Conservation (phyloP, 495 filamentous ascomycete species). For the Jackrogersella minutella region DNA sequence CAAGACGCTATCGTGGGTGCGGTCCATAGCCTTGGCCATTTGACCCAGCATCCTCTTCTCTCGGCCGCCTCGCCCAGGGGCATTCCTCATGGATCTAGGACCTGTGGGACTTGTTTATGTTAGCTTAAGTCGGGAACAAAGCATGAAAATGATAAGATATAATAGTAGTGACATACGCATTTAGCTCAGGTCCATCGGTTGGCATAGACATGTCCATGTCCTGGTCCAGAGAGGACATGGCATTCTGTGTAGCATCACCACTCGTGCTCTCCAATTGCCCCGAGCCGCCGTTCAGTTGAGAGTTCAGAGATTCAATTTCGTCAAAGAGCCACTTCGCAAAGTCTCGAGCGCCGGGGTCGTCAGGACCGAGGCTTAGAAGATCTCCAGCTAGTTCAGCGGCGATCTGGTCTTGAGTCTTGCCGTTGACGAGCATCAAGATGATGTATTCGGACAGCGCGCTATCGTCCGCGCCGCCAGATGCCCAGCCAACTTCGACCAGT, state of each 20-base stretch:
- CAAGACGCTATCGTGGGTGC: conserved; percentile 73
- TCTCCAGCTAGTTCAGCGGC: conserved; percentile 89
- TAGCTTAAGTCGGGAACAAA: conserved; percentile 30
- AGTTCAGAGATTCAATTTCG: conserved; percentile 73
- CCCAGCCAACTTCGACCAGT: conserved; percentile 94
- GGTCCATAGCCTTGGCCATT: conserved; percentile 85
- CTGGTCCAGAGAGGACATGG: conserved; percentile 43
- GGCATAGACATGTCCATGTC: conserved; percentile 75
- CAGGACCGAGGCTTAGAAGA: conserved; percentile 80
- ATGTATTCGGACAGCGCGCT: conserved; percentile 93
- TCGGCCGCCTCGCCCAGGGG: conserved; percentile 58
- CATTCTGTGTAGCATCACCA: conserved; percentile 33
- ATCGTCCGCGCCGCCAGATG: conserved; percentile 77
- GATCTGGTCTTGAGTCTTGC: conserved; percentile 88
- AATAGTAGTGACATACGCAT: conserved; percentile 67
- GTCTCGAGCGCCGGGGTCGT: conserved; percentile 80
- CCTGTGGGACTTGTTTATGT: conserved; percentile 78
- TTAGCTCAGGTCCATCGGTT: conserved; percentile 59
- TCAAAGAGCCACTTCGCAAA: conserved; percentile 94
- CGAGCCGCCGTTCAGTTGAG: conserved; percentile 63
- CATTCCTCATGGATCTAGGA: conserved; percentile 92
- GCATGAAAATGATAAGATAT: background rate
- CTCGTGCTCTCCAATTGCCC: conserved; percentile 26
- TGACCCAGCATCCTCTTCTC: conserved; percentile 87
- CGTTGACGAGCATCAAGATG: conserved; percentile 93